Evolutionary conservation across 2,329 filamentous ascomycete genomes (phyloP).

Genomic region (Hansfordia pulvinata): DNA sequence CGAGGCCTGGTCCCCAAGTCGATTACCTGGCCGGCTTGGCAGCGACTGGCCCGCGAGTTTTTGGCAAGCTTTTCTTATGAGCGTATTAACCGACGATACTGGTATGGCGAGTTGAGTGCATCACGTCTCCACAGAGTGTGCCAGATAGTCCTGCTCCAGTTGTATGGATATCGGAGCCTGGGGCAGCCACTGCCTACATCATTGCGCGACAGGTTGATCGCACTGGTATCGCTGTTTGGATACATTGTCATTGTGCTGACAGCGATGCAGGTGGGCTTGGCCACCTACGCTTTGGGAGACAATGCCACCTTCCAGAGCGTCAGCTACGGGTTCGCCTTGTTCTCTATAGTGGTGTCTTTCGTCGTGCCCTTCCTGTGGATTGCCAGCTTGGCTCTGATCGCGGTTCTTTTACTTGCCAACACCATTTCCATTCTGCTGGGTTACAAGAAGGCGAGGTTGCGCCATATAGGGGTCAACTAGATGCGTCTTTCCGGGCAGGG

Average conservation of each 20-base stretch:
- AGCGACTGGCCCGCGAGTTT: conserved; percentile 12
- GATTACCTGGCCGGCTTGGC: conserved; percentile 18
- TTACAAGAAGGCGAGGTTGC: too few relatives aligned
- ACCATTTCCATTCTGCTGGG: too few relatives aligned
- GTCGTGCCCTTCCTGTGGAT: too few relatives aligned
- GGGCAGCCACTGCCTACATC: conserved; percentile 20
- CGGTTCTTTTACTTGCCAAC: too few relatives aligned
- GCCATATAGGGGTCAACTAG: too few relatives aligned
- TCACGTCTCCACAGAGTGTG: conserved; percentile 25
- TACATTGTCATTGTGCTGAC: conserved; percentile 21
- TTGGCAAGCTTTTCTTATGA: conserved; percentile 10
- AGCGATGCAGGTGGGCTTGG: conserved; percentile 21
- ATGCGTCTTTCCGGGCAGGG: too few relatives aligned
- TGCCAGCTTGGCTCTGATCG: too few relatives aligned
- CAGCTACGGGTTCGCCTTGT: conserved; percentile 17
- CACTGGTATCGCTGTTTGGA: conserved; percentile 14
- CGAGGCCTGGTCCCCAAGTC: conserved; percentile 13
- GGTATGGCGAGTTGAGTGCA: conserved; percentile 28
- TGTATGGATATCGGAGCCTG: too few relatives aligned
- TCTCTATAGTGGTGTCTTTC: conserved; percentile 13
- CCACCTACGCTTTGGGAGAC: conserved; percentile 11
- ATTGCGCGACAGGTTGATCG: conserved; percentile 24
- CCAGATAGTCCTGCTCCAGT: too few relatives aligned
- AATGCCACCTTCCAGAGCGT: conserved; percentile 13
- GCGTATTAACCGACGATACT: conserved; percentile 21